These are phyloP conservation scores for Pythium apleroticum DNA, from an alignment of 352 stramenopile genomes.

Conservation along the genomic window DNA sequence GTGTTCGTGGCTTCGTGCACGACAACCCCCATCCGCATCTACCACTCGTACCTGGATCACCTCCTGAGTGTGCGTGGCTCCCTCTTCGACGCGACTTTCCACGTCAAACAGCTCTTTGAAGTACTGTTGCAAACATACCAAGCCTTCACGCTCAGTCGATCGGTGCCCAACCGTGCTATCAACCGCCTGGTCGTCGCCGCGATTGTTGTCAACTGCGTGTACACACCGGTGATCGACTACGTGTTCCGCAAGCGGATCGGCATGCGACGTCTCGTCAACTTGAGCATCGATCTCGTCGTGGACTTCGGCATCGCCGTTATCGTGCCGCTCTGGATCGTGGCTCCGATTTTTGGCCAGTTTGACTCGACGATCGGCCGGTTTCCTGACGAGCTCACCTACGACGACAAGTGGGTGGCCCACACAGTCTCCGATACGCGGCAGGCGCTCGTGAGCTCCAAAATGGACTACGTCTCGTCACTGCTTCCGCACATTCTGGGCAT, in stretches of 20 bases:
- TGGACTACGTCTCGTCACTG: conserved; percentile 19
- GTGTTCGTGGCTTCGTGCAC: neutral
- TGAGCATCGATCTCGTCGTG: conserved; percentile 10
- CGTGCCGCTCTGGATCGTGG: neutral
- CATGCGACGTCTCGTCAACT: neutral
- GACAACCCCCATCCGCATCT: neutral
- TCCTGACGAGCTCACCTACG: neutral
- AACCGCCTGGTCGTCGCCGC: conserved; percentile 12
- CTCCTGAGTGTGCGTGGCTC: conserved; percentile 11
- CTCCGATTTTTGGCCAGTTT: neutral
- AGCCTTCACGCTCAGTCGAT: conserved; percentile 18
- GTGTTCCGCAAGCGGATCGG: neutral
- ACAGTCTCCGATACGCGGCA: neutral
- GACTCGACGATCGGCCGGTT: neutral
- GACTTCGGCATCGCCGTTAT: conserved; percentile 17
- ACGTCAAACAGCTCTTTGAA: conserved; percentile 9
- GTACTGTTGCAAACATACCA: conserved; percentile 25
- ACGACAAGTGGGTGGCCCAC: conserved; percentile 18
- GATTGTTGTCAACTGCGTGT: conserved; percentile 22
- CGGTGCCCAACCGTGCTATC: conserved; percentile 5
- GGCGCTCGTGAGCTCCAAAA: conserved; percentile 1
- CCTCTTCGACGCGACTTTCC: conserved; percentile 13
- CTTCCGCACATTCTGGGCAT: conserved; percentile 13
- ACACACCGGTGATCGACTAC: neutral
- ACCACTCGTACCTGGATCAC: conserved; percentile 5